Evolutionary conservation across 768 basidiomycete species (phyloP).

Genomic region (Phallus indusiatus): DNA sequence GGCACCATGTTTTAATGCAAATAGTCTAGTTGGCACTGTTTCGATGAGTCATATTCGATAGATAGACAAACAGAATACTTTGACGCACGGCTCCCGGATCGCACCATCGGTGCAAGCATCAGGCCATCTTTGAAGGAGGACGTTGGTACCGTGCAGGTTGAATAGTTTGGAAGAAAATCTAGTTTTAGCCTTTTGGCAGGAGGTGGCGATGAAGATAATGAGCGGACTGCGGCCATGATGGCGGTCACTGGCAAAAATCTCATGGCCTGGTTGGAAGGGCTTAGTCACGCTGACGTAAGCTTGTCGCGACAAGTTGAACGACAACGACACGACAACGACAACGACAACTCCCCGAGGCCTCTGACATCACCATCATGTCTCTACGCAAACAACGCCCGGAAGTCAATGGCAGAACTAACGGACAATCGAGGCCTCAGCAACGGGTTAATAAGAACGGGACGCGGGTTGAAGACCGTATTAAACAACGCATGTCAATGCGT

Average conservation of each 20-base stretch:
- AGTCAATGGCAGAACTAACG: not conserved
- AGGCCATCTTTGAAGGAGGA: slow-evolving; percentile 83
- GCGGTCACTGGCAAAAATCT: not conserved
- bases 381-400: slow-evolving; percentile 4
- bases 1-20: slow-evolving; percentile 88
- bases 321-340: not conserved
- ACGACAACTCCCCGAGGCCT: not conserved
- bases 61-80: not conserved
- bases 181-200: slow-evolving; percentile 43
- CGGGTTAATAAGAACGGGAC: slow-evolving; percentile 17
- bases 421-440: slow-evolving; percentile 8
- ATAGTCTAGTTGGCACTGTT: slow-evolving; percentile 75
- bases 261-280: not conserved
- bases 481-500: slow-evolving; percentile 92
- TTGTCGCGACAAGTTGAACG: not conserved
- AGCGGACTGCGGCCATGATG: not conserved
- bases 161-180: slow-evolving; percentile 18
- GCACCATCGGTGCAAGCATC: slow-evolving; percentile 97
- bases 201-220: slow-evolving; percentile 6
- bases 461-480: slow-evolving; percentile 78
- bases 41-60: slow-evolving; percentile 13
- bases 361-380: not conserved
- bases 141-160: slow-evolving; percentile 38
- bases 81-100: slow-evolving; percentile 73
- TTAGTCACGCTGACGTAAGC: no score